Base-by-base conservation (phyloP, 140 eudicot genomes). In the Oenanthe javanica region DNA sequence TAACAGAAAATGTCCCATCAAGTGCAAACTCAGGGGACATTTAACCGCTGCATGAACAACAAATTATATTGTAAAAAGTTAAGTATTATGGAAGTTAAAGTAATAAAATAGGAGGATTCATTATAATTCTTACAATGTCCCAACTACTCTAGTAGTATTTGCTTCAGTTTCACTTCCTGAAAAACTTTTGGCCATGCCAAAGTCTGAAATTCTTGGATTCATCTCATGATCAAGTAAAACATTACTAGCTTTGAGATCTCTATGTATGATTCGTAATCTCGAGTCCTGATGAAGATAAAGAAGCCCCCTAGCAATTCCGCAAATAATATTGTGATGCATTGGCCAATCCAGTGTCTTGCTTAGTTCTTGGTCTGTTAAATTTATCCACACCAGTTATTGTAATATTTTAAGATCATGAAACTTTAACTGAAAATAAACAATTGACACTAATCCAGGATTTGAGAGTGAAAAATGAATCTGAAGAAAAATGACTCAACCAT, bases 141-240 rank as follows among this genome's bases (percentile, higher is more conserved):
- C 70, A n/a, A 61, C 70, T 61, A 61, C 70, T 61, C 70, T 61
- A 61, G 70, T 61, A 61, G 70, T 61, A 61, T 61, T n/a, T 61
- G 70, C 38, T 61, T 61, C 36, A 61, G 70, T 61, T 61, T 61
- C 38, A 61, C 38, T 61, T 61, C 70, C 70, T 9, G 70, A 9
- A 61, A 61, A 61, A 61, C 13, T 61, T 23, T 61, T 61, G 38
- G 70, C 70, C 70, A 61, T 61, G 70, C 70, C 70, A 23, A 61
- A 61, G 70, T 61, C 70, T 61, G 70, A 61, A n/a, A 61, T 61
- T 61, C 70, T 61, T 61, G 70, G 70, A 61, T 61, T 61, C 70
- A n/a, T 61, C 38, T 61, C 70, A 61, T 23, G 70, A 61, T 61
- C 70, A 25, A 61, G 70, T 23, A 61, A 23, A 23, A 61, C 70